A percentile compares a stretch with the other conserved stretches of the same genome.
These are phyloP conservation scores for Solanum raphanifolium DNA, from an alignment of 257 asterid genomes.

Conservation along the genomic window DNA sequence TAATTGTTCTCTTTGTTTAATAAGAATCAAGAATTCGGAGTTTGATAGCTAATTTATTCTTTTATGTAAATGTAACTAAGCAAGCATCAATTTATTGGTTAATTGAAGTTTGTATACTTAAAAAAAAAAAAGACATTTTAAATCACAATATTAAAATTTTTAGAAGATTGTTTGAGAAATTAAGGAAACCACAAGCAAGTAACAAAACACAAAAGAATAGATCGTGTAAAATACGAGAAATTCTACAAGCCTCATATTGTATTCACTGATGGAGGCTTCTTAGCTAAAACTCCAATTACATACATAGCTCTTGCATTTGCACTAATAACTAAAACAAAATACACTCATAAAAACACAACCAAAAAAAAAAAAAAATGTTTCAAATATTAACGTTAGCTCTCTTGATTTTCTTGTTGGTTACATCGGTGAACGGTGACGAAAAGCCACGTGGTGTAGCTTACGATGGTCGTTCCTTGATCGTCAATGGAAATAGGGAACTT, in stretches of 20 bases:
- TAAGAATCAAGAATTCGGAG: background rate
- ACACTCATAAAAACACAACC: background rate
- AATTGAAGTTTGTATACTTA: background rate
- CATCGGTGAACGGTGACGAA: conserved; percentile 7
- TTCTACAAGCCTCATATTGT: background rate
- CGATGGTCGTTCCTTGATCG: conserved; percentile 62
- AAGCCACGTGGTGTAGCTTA: conserved; percentile 31
- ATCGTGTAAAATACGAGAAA: background rate
- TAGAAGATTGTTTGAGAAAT: background rate
- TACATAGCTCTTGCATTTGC: background rate
- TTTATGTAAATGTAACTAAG: background rate
- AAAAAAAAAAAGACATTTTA: background rate
- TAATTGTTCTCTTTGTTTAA: background rate
- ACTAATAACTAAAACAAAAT: background rate
- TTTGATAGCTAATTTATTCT: background rate
- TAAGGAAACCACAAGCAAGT: background rate
- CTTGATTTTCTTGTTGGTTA: conserved; percentile 4
- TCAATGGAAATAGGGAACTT: conserved; percentile 57
- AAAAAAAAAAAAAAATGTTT: conserved; percentile 6
- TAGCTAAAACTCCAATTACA: background rate
- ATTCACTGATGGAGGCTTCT: background rate
- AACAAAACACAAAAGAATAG: background rate
- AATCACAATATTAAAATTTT: background rate
- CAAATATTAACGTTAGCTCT: conserved; percentile 10
- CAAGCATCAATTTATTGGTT: background rate